Base-by-base conservation (phyloP, 805 yeast genomes). In the Starmerella sp. region DNA sequence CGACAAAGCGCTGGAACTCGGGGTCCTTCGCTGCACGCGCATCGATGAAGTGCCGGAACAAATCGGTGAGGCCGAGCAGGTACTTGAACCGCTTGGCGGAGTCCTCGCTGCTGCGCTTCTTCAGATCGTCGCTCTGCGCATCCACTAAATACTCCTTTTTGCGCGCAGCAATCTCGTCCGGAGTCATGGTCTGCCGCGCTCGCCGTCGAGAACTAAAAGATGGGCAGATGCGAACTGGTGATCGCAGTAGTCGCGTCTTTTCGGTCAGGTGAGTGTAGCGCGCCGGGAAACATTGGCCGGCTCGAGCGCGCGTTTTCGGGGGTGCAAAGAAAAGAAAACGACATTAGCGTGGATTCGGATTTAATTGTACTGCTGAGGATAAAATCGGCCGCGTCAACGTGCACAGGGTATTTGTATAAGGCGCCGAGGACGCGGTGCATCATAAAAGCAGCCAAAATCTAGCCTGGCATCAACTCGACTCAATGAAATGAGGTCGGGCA, bases 11-110 rank as follows among this genome's bases (percentile, higher is more conserved):
- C 48, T 60, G 60, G 65, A 90, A 79, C 41, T 76, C 75, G 32
- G 83, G 81, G 66, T 89, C 96, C 65, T 83, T 84, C 52, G 87
- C 78, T 11, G 95, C 86, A 59, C 84, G 80, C 45, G 85, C 76
- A 60, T 88, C 86, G 58, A 90, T 86, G 68, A 90, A 90, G 66
- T 89, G 90, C 42, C 95, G 81, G 68, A 90, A 90, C 55, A 91
- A 73, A 59, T 86, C 95, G 0, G 96, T 88, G 42, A 90, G 73
- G 1, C 89, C 84, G 50, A 91, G 72, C 44, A 90, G 73, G 68
- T 90, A 86, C 66, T 80, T 82, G 75, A 87, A 87, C 57, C 97
- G 75, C 62, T 76, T 80, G 31, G 88, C 82, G 0, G 95, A 93
- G 62, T 79, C 86, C 46, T 73, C 77, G 59, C 76, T 77, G 60